A percentile compares a stretch with the other conserved stretches of the same genome.
Conservation (phyloP, 345 rosid species). For the Salix udensis region DNA sequence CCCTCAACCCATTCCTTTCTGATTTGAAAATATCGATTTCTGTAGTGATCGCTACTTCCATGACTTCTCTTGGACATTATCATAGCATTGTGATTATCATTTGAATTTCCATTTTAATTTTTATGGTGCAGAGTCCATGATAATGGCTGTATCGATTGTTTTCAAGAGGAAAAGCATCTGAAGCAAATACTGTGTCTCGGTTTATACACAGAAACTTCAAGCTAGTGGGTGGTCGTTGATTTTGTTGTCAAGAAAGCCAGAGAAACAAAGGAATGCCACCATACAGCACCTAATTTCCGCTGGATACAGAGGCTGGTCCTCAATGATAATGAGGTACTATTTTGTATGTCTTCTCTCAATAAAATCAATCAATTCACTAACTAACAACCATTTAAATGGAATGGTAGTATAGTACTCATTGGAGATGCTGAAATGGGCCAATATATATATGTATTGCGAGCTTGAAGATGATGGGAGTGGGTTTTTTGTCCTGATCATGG, state of each 20-base stretch:
- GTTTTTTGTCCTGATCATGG: too few species aligned
- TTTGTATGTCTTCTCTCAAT: conserved; percentile 1
- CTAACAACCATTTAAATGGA: neutral
- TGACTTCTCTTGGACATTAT: neutral
- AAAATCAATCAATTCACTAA: neutral
- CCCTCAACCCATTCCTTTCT: neutral
- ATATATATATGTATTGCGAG: too few species aligned
- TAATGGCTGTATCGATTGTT: conserved; percentile 25
- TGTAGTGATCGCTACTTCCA: too few species aligned
- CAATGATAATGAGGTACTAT: conserved; percentile 67
- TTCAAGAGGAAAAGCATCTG: conserved; percentile 41
- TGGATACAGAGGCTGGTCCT: conserved; percentile 60
- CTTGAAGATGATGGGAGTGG: too few species aligned
- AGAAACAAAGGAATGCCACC: conserved; percentile 35
- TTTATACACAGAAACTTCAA: conserved; percentile 48
- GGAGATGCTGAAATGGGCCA: neutral
- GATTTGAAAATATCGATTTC: too few species aligned
- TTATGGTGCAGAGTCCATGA: conserved; percentile 28
- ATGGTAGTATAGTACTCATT: neutral
- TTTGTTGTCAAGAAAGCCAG: conserved; percentile 51
- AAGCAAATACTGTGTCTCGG: conserved; percentile 32
- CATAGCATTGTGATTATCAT: neutral
- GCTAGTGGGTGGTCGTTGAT: conserved; percentile 58
- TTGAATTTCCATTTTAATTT: neutral
- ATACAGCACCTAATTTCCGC: conserved; percentile 39